phyloP scores from a whole-genome alignment of 2,329 filamentous ascomycete species.

The Sporothrix brunneoviolacea region DNA sequence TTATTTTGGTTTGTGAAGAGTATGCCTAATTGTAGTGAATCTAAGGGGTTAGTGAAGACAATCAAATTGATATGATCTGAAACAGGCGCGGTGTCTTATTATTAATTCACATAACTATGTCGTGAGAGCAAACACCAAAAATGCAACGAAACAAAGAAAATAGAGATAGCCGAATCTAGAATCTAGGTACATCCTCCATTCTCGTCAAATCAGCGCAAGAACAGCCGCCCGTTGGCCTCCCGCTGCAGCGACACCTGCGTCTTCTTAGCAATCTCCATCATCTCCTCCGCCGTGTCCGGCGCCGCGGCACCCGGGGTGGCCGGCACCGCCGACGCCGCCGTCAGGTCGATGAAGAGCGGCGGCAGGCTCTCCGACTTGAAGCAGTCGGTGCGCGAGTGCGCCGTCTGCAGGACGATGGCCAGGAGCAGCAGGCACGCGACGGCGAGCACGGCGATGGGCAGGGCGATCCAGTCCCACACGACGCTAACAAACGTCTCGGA shows the following conservation, averaged over 20 bases:
- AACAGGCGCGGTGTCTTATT: too few relatives aligned
- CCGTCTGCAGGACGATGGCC: neutral
- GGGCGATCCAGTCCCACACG: neutral
- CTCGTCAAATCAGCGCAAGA: too few relatives aligned
- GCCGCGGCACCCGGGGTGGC: neutral
- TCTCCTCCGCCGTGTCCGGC: neutral
- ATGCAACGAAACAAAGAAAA: too few relatives aligned
- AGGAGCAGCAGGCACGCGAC: neutral
- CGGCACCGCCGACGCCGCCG: neutral
- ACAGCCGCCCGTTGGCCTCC: neutral
- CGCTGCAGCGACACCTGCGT: neutral
- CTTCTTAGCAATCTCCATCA: neutral
- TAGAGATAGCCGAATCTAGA: too few relatives aligned
- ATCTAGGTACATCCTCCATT: too few relatives aligned
- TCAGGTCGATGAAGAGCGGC: neutral
- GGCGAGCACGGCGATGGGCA: neutral
- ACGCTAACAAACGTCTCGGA: neutral
- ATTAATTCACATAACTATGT: too few relatives aligned
- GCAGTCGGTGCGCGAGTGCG: neutral
- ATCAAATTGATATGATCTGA: too few relatives aligned
- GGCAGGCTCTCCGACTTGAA: constrained; percentile 4
- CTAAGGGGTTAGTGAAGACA: too few relatives aligned
- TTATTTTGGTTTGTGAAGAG: too few relatives aligned
- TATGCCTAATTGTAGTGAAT: too few relatives aligned
- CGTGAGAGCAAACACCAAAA: too few relatives aligned